Base-by-base conservation (phyloP, 441 rosid species). In the Omphalea diandra region DNA sequence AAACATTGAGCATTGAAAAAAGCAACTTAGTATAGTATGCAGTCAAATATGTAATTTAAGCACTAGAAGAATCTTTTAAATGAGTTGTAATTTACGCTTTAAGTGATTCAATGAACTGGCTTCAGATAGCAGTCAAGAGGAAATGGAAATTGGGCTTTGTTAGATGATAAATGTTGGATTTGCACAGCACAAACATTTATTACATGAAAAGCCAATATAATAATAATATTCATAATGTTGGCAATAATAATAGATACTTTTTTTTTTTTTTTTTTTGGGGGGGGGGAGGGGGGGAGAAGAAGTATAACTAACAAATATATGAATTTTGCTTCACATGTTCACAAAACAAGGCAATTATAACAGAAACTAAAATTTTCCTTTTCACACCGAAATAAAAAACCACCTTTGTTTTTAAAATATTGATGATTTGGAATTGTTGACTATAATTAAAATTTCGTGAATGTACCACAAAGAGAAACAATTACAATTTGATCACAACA, bases 401-500 rank as follows among this genome's bases (percentile, higher is more conserved):
- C 20, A 14, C 20, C 50, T 46, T 46, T 18, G 50, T 17, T 11
- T 46, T 46, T 46, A 3, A n/a, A 46, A 46, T 14, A 46, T 15
- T 15, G 50, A 46, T 46, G 50, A 20, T 26, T 26, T 26, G 17
- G 15, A 22, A 32, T 22, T 53, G 29, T 1, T 32, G 8, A n/a
- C 50, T 17, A 46, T 46, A 35, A 22, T 40, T 61, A 61, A 20
- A 60, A 61, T 38, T 38, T 46, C n/a, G 40, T 3, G 8, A 17
- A 55, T n/a, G 7, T 40, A 35, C 18, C 32, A 32, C 27, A 62
- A 7, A 27, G 12, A 1, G 33, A 17, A 36, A 68, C 11, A 27
- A 68, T 36, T 68, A 32, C 53, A 38, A 67, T 55, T 38, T 14
- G 26, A 61, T 61, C 47, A 59, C n/a, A 17, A 61, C 4, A 10